Evolutionary conservation across 1,284 basidiomycete genomes (phyloP).

Genomic region (Marasmius oreades): DNA sequence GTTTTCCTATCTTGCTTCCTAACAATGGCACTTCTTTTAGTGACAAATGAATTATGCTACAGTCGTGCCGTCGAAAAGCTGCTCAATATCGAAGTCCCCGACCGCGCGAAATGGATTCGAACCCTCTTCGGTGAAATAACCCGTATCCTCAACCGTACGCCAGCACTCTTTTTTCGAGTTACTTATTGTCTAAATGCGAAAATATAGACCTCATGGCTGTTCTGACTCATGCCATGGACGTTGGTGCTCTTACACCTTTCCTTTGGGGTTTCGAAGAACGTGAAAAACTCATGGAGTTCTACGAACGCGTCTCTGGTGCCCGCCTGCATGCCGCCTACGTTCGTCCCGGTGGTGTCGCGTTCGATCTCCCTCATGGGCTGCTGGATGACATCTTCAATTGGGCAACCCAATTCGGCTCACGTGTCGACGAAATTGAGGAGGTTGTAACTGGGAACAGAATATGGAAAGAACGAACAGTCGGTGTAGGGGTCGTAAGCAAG

Average conservation of each 20-base stretch:
- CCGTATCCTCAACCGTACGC: constrained; percentile 87
- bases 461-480: constrained; percentile 95
- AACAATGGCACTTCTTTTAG: constrained; percentile 43
- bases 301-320: constrained; percentile 97
- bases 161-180: constrained; percentile 1
- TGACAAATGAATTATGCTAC: constrained; percentile 98
- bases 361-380: constrained; percentile 94
- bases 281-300: constrained; percentile 99
- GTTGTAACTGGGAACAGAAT: constrained; percentile 97
- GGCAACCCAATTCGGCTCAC: constrained; percentile 90
- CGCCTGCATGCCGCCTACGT: constrained; percentile 98
- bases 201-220: constrained; percentile 90
- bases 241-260: constrained; percentile 98
- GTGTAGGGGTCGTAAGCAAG: constrained; percentile 88
- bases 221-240: constrained; percentile 94
- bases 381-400: constrained; percentile 98
- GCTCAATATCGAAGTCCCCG: constrained; percentile 98
- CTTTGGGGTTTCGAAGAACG: constrained; percentile 99
- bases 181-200: not conserved
- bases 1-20: not conserved
- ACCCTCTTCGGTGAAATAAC: constrained; percentile 98
- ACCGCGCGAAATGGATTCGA: constrained; percentile 98
- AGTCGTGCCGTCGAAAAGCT: constrained; percentile 97
- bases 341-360: constrained; percentile 96
- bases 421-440: constrained; percentile 97